Evolutionary conservation across 192 early-diverging fungal genomes (phyloP).

Genomic region (Podila minutissima): DNA sequence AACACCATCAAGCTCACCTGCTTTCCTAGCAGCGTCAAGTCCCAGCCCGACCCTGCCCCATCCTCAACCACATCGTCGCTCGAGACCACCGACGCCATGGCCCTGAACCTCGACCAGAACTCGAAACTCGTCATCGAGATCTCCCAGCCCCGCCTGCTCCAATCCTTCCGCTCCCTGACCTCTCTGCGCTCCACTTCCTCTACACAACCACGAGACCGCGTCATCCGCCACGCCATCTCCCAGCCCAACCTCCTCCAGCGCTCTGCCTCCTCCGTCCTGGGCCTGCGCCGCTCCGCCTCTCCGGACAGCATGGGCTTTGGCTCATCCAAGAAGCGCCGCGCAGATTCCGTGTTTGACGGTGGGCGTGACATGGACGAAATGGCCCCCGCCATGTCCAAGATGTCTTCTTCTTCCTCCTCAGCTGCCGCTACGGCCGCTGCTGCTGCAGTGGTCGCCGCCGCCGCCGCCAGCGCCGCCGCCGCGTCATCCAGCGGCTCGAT

Average conservation of each 20-base stretch:
- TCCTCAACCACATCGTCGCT: conserved; percentile 7
- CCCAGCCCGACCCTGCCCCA: not conserved
- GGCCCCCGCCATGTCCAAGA: not conserved
- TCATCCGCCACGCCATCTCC: not conserved
- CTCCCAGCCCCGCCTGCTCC: conserved; percentile 18
- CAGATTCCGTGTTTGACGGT: conserved; percentile 9
- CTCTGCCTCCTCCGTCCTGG: conserved; percentile 2
- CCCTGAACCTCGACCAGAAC: conserved; percentile 17
- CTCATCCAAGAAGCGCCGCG: conserved; percentile 20
- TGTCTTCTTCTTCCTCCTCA: not conserved
- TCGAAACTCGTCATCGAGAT: conserved; percentile 46
- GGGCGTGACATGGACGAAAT: not conserved
- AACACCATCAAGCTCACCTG: conserved; percentile 40
- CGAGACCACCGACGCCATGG: conserved; percentile 14
- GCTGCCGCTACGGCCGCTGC: not conserved
- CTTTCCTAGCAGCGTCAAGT: conserved; percentile 13
- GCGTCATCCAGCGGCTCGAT: not conserved
- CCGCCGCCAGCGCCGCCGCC: conserved; percentile 15
- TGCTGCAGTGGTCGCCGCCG: conserved; percentile 22
- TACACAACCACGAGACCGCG: not conserved
- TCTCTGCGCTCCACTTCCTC: not conserved
- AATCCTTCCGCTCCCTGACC: conserved; percentile 9
- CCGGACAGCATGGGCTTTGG: conserved; percentile 17
- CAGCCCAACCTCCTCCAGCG: conserved; percentile 5
- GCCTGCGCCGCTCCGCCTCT: conserved; percentile 21